Evolutionary conservation across 116 monocot species (phyloP).

Genomic region (Trichopus zeylanicus): DNA sequence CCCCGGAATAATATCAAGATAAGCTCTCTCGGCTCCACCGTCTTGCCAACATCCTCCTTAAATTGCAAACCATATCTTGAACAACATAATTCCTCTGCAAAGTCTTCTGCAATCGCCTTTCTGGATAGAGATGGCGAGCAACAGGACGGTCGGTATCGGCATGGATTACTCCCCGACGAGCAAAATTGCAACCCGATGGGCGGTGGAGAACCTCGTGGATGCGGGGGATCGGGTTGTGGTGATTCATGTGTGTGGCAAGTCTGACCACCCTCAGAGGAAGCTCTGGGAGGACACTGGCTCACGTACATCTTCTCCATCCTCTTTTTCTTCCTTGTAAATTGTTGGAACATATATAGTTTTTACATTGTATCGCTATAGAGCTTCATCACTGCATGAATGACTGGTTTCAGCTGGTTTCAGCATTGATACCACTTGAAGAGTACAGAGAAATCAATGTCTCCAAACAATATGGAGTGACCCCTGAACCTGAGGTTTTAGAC

Average conservation of each 20-base stretch:
- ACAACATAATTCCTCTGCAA: too few relatives aligned
- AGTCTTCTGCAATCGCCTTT: too few relatives aligned
- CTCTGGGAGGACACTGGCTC: background rate
- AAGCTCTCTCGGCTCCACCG: too few relatives aligned
- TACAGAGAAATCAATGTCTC: constrained; percentile 44
- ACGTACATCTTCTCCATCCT: background rate
- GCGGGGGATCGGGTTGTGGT: constrained; percentile 42
- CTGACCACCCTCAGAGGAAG: constrained; percentile 11
- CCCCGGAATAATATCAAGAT: too few relatives aligned
- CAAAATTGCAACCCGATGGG: constrained; percentile 52
- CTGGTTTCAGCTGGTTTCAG: constrained; percentile 33
- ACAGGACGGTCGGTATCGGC: constrained; percentile 43
- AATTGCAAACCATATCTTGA: too few relatives aligned
- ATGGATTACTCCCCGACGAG: constrained; percentile 74
- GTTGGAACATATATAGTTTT: background rate
- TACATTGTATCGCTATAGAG: background rate
- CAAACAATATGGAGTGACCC: constrained; percentile 43
- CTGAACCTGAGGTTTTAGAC: constrained; percentile 46
- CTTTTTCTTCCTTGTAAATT: background rate
- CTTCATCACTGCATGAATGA: background rate
- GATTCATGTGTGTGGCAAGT: constrained; percentile 49
- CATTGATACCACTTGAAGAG: constrained; percentile 65
- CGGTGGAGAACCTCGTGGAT: constrained; percentile 37
- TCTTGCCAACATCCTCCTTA: too few relatives aligned
- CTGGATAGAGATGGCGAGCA: constrained; percentile 16